Base-by-base conservation (phyloP, 306 rosid species). In the Hippophae rhamnoides region DNA sequence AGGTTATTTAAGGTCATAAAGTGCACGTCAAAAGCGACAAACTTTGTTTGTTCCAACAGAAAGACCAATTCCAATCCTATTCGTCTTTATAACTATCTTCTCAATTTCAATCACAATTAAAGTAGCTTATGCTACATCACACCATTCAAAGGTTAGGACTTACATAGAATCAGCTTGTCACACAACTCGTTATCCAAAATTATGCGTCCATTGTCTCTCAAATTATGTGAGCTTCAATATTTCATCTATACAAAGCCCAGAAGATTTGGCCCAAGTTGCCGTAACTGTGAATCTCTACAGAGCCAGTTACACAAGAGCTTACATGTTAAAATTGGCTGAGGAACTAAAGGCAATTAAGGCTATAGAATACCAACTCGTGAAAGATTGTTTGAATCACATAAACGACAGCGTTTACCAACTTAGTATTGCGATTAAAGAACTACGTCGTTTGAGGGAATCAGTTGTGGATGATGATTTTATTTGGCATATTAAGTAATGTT, bases 401-500 rank as follows among this genome's bases (percentile, higher is more conserved):
- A 71, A 41, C 12, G 73, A 83, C 26, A 74, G 84, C 25, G 95
- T 83, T 48, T 74, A 74, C 27, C 87, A 86, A 43, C 79, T 83
- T 1, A 57, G 68, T 54, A 76, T 67, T 43, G 67, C 95, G 0
- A 74, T 81, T 26, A 70, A 61, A 45, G 90, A 83, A 43, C 68
- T 86, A 0, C 52, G 52, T 0, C 51, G 52, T 5, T 57, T 86
- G 40, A 71, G 54, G 0, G 45, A 59, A n/a, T 10, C 65, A 1
- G 10, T 41, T 7, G 61, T 66, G 0, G 65, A 67, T 18, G 80
- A 74, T 27, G 61, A 63, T 26, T 26, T 74, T 18, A 62, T 74
- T 67, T 86, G 90, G 90, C 95, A 83, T 38, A 65, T 18, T 83
- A 3, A 81, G 85, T 12, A 81, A 83, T 2, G 83, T 86, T 14